Conservation (phyloP, 352 stramenopile species). For the Phytopythium delawarense region DNA sequence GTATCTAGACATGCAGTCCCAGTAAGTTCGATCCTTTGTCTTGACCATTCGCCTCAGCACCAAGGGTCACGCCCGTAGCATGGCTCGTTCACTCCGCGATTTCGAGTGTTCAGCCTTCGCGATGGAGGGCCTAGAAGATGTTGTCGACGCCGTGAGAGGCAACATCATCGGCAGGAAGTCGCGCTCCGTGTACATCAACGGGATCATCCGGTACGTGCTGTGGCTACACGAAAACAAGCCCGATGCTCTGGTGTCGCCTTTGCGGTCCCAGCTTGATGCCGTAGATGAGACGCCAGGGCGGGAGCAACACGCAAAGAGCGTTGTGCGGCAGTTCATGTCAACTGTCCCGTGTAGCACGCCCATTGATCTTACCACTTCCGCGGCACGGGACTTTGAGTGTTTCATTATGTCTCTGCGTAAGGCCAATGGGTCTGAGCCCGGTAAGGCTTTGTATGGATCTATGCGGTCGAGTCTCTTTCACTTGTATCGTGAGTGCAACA, state of each 20-base stretch:
- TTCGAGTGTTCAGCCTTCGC: neutral
- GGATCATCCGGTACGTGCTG: neutral
- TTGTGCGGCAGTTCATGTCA: neutral
- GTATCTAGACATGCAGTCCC: too few species aligned
- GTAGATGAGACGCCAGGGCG: neutral
- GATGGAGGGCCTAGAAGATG: neutral
- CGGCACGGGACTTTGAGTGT: neutral
- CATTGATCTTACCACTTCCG: neutral
- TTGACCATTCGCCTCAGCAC: too few species aligned
- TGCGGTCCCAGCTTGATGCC: neutral
- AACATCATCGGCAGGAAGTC: neutral
- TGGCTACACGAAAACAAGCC: neutral
- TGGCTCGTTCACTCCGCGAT: too few species aligned
- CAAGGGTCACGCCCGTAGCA: too few species aligned
- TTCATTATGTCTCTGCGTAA: slow-evolving; percentile 12
- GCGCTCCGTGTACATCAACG: neutral
- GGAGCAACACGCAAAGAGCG: neutral
- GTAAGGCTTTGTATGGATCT: slow-evolving; percentile 6
- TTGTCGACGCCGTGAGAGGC: neutral
- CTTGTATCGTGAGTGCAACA: slow-evolving; percentile 1
- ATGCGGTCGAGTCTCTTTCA: slow-evolving; percentile 11
- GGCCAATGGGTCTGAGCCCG: neutral
- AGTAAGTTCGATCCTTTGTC: too few species aligned
- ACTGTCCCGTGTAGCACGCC: neutral
- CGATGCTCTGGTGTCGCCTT: neutral